Conservation (phyloP, 2,329 filamentous ascomycete genomes). For the Elsinoe ampelina region DNA sequence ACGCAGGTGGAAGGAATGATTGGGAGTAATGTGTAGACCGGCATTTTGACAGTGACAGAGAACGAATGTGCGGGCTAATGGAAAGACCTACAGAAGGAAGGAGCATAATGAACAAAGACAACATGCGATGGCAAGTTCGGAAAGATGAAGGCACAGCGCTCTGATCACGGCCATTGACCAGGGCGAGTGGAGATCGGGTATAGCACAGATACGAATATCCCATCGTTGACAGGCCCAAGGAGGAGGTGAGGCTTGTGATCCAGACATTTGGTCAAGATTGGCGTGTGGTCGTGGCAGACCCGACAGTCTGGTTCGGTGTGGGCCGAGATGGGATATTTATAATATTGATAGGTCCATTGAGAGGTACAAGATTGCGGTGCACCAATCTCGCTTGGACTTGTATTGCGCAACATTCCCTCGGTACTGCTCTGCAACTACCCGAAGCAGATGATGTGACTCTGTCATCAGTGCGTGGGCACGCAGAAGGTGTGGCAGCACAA, state of each 20-base stretch:
- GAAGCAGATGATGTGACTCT: not conserved
- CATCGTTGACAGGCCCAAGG: too few relatives aligned
- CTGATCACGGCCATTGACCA: too few relatives aligned
- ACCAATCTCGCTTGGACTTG: too few relatives aligned
- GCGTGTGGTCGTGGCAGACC: not conserved
- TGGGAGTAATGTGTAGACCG: not conserved
- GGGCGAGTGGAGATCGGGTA: too few relatives aligned
- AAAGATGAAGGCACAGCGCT: too few relatives aligned
- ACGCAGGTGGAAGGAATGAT: not conserved
- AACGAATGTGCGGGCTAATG: not conserved
- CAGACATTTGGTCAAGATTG: not conserved
- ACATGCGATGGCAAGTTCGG: too few relatives aligned
- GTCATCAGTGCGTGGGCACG: not conserved
- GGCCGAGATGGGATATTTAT: not conserved
- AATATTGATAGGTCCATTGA: not conserved
- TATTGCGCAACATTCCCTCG: too few relatives aligned
- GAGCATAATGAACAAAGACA: not conserved
- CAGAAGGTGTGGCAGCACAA: not conserved
- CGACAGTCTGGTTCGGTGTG: conserved; percentile 4
- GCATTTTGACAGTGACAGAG: not conserved
- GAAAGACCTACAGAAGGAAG: not conserved
- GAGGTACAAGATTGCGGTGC: not conserved
- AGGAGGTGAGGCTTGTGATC: not conserved
- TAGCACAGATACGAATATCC: too few relatives aligned
- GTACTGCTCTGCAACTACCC: not conserved